These are phyloP conservation scores for Stagonosporopsis vannaccii DNA, from an alignment of 2,329 filamentous ascomycete genomes.

Conservation along the genomic window DNA sequence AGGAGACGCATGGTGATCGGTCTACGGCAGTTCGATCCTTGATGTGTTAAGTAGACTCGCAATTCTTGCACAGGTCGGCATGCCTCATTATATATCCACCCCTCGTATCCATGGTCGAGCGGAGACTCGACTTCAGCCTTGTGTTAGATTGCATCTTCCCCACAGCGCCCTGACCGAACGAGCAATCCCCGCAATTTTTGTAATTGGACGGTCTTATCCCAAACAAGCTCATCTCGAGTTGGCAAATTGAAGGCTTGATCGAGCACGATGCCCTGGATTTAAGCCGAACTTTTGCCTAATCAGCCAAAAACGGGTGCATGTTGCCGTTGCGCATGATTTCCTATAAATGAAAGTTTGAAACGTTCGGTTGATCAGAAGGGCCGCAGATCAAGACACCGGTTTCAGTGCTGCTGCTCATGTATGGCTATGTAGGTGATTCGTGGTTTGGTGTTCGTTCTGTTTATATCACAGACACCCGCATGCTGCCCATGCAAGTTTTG, in stretches of 20 bases:
- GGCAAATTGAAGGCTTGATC: conserved; percentile 2
- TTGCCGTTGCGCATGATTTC: background rate
- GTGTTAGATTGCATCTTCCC: conserved; percentile 2
- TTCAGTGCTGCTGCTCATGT: background rate
- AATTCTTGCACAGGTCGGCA: background rate
- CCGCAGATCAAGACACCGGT: background rate
- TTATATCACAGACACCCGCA: no score
- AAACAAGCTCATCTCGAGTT: conserved; percentile 6
- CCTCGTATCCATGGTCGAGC: background rate
- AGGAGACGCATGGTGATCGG: conserved; percentile 32
- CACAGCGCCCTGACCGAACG: background rate
- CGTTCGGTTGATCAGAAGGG: background rate
- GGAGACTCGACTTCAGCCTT: background rate
- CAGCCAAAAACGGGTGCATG: background rate
- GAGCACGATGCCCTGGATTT: background rate
- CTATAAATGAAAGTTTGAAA: background rate
- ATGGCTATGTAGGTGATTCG: no score
- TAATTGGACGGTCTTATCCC: background rate
- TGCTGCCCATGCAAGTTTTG: no score
- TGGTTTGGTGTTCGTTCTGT: no score
- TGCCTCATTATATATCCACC: background rate
- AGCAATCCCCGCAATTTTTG: background rate
- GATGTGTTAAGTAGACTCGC: background rate
- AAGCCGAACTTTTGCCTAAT: conserved; percentile 11
- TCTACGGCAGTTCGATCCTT: no score